Evolutionary conservation across 2,329 filamentous ascomycete genomes (phyloP).

Genomic region (Xylaria sp.): DNA sequence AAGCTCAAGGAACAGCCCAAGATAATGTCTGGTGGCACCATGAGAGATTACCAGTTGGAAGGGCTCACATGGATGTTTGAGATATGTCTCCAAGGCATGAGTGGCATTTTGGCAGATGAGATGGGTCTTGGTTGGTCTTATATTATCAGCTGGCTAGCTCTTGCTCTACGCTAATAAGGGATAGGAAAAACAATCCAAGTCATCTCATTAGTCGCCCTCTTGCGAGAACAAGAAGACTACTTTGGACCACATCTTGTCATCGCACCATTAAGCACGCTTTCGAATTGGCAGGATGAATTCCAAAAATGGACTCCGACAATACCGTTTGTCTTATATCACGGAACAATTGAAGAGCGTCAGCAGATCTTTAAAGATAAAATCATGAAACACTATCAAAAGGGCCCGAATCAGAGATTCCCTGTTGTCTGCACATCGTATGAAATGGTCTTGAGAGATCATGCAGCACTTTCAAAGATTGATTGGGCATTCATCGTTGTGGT

Average conservation of each 20-base stretch:
- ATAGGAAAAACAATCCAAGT: slow-evolving; percentile 90
- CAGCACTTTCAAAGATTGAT: slow-evolving; percentile 81
- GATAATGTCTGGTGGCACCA: slow-evolving; percentile 84
- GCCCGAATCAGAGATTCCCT: slow-evolving; percentile 76
- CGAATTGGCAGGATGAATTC: slow-evolving; percentile 97
- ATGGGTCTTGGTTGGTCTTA: slow-evolving; percentile 78
- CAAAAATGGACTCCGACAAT: slow-evolving; percentile 88
- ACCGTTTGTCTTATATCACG: slow-evolving; percentile 91
- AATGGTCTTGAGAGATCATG: slow-evolving; percentile 91
- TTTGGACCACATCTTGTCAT: slow-evolving; percentile 89
- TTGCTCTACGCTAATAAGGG: slow-evolving; percentile 15
- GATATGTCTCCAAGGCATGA: slow-evolving; percentile 80
- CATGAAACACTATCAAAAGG: slow-evolving; percentile 72
- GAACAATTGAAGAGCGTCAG: slow-evolving; percentile 79
- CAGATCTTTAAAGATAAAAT: slow-evolving; percentile 78
- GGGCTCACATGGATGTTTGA: slow-evolving; percentile 97
- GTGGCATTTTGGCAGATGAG: slow-evolving; percentile 90
- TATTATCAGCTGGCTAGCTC: background rate
- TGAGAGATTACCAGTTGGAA: slow-evolving; percentile 94
- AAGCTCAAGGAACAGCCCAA: slow-evolving; percentile 86
- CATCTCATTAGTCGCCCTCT: slow-evolving; percentile 84
- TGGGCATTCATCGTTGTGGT: slow-evolving; percentile 99
- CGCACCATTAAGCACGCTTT: slow-evolving; percentile 88
- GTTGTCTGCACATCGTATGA: slow-evolving; percentile 96
- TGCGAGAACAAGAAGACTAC: slow-evolving; percentile 87